These are phyloP conservation scores for Thalassiosira allenii DNA, from an alignment of 352 stramenopile genomes.

Conservation along the genomic window DNA sequence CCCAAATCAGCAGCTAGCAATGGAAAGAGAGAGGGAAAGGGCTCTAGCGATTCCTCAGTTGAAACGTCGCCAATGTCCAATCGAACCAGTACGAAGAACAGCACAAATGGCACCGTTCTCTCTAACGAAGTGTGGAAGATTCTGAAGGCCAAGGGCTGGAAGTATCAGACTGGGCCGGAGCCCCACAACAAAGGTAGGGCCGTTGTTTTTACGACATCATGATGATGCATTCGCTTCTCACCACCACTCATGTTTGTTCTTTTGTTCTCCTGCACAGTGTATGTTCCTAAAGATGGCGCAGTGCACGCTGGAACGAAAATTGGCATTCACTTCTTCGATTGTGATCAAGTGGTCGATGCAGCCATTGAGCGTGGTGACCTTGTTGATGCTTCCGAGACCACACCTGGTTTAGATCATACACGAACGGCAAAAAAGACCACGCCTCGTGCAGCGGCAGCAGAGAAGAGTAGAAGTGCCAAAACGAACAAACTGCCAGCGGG, in stretches of 20 bases:
- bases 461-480: too few species aligned
- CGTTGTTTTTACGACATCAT: too few species aligned
- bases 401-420: too few species aligned
- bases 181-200: slow-evolving; percentile 56
- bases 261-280: slow-evolving; percentile 29
- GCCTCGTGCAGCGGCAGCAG: too few species aligned
- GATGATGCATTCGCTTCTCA: too few species aligned
- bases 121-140: slow-evolving; percentile 48
- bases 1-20: too few species aligned
- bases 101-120: slow-evolving; percentile 2
- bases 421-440: too few species aligned
- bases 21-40: too few species aligned
- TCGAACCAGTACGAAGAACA: neutral
- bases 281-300: slow-evolving; percentile 55
- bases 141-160: slow-evolving; percentile 52
- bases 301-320: slow-evolving; percentile 44
- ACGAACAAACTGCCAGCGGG: too few species aligned
- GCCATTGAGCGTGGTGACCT: slow-evolving; percentile 51
- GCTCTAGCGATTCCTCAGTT: slow-evolving; percentile 22
- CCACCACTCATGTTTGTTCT: neutral
- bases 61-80: slow-evolving; percentile 25
- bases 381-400: too few species aligned
- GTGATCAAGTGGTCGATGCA: slow-evolving; percentile 41
- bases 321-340: slow-evolving; percentile 62
- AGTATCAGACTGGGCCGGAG: slow-evolving; percentile 43